These are phyloP conservation scores for Proliferodiscus dingleyae DNA, from an alignment of 2,329 filamentous ascomycete species.

Conservation along the genomic window DNA sequence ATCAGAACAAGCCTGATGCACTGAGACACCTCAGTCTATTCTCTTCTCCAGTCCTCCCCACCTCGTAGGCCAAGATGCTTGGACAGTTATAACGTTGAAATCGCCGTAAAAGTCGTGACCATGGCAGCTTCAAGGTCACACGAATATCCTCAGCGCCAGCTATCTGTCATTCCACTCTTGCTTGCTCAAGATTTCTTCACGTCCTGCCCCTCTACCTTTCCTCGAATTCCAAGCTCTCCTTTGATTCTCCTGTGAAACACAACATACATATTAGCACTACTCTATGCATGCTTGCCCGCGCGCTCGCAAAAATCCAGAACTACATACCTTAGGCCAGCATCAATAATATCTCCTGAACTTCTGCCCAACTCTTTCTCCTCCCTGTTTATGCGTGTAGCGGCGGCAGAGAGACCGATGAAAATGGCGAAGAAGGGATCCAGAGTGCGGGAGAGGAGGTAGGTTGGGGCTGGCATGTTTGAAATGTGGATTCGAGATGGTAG, in stretches of 20 bases:
- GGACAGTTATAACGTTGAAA: no score
- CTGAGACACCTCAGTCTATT: no score
- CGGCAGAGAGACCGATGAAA: slow-evolving; percentile 47
- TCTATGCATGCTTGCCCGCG: no score
- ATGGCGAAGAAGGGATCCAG: slow-evolving; percentile 51
- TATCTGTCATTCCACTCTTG: neutral
- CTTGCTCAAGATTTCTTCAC: no score
- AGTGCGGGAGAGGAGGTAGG: slow-evolving; percentile 36
- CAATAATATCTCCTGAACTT: slow-evolving; percentile 27
- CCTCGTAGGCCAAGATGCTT: no score
- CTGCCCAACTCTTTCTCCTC: slow-evolving; percentile 42
- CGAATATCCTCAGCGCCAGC: no score
- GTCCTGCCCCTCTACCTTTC: no score
- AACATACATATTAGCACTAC: neutral
- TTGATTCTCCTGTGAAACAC: slow-evolving; percentile 15
- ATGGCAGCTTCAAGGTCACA: no score
- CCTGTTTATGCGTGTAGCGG: slow-evolving; percentile 46
- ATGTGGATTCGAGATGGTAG: neutral
- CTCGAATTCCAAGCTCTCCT: no score
- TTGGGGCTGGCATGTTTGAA: slow-evolving; percentile 27
- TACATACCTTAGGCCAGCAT: slow-evolving; percentile 29
- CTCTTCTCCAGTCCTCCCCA: no score
- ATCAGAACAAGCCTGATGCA: no score
- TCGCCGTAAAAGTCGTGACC: no score
- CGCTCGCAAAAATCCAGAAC: neutral